Base-by-base conservation (phyloP, 2,329 filamentous ascomycete genomes). In the Aspergillus neotritici region DNA sequence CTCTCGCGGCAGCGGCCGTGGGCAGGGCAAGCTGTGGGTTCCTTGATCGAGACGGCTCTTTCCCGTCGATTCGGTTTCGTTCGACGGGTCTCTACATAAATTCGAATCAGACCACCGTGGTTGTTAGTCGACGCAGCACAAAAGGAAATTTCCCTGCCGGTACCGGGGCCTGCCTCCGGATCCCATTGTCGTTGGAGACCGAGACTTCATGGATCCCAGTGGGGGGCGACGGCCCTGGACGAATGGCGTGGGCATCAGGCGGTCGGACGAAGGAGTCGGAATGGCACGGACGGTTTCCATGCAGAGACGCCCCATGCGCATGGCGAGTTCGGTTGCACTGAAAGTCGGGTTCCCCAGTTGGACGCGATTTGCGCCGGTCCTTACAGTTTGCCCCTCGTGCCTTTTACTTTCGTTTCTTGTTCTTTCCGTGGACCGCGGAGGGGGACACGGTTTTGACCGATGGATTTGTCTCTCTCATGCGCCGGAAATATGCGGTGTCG, bases 21-120 rank as follows among this genome's bases (percentile, higher is more conserved):
- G 67, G 21, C 66, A 66, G 43, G 67, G 67, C 25, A 70, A 68
- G 42, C 58, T 70, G 34, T 70, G 67, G 67, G 67, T 70, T 64
- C 67, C 67, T 64, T 70, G 65, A 70, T 51, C 37, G 37, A 8
- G 17, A 47, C 32, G 34, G 28, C 34, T 28, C 34, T 37, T 47
- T 31, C 45, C 46, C 47, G 53, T 56, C 41, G 48, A 44, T 47
- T 31, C 17, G 35, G 31, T 43, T 33, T 35, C 32, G 41, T 44
- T 46, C 45, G 38, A 51, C 53, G 56, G 53, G 49, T 48, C 50
- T 49, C 49, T 49, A 45, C 47, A 44, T 29, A 53, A 42, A 32
- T 41, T 36, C 38, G 37, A 46, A 43, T 41, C 46, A 50, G 49
- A 54, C 50, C 53, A 47, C 33, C 36, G 41, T 46, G 50, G 48